These are phyloP conservation scores for Trichoderma virens DNA, from an alignment of 495 filamentous ascomycete species.

Conservation along the genomic window DNA sequence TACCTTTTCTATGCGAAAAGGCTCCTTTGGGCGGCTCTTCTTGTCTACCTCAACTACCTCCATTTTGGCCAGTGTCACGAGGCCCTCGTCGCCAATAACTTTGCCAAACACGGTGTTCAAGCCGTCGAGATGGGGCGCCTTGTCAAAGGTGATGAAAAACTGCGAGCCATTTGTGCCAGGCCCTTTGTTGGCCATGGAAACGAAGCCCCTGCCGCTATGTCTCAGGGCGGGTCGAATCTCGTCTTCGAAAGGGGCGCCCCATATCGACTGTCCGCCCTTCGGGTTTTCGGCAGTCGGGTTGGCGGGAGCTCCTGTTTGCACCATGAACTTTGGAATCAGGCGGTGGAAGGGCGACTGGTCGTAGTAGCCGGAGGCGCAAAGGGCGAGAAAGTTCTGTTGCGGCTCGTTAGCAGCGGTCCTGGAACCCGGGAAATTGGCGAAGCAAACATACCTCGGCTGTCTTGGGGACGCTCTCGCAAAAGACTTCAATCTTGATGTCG, in stretches of 20 bases:
- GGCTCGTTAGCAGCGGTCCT: not conserved
- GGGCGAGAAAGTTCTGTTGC: conserved; percentile 87
- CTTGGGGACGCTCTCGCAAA: conserved; percentile 89
- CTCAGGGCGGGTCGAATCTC: conserved; percentile 80
- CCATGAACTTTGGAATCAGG: conserved; percentile 83
- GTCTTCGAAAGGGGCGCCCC: conserved; percentile 77
- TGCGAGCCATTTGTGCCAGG: conserved; percentile 85
- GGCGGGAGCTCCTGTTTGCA: conserved; percentile 77
- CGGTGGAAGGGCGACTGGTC: conserved; percentile 87
- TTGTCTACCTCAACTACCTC: conserved; percentile 79
- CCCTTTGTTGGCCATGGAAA: conserved; percentile 92
- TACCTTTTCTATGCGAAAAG: conserved; percentile 61
- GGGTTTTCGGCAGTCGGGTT: conserved; percentile 50
- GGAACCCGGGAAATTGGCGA: conserved; percentile 42
- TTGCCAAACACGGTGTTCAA: conserved; percentile 91
- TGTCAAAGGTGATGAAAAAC: conserved; percentile 84
- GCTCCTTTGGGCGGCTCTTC: conserved; percentile 74
- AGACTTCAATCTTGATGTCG: conserved; percentile 91
- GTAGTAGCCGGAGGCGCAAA: conserved; percentile 86
- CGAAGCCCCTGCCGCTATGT: conserved; percentile 79
- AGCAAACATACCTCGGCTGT: conserved; percentile 60
- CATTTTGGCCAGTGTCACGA: conserved; percentile 63
- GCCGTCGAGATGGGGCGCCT: conserved; percentile 87
- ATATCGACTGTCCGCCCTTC: conserved; percentile 81
- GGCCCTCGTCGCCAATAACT: conserved; percentile 56